phyloP scores from a whole-genome alignment of 495 filamentous ascomycete genomes.

The Penicillium samsonianum region DNA sequence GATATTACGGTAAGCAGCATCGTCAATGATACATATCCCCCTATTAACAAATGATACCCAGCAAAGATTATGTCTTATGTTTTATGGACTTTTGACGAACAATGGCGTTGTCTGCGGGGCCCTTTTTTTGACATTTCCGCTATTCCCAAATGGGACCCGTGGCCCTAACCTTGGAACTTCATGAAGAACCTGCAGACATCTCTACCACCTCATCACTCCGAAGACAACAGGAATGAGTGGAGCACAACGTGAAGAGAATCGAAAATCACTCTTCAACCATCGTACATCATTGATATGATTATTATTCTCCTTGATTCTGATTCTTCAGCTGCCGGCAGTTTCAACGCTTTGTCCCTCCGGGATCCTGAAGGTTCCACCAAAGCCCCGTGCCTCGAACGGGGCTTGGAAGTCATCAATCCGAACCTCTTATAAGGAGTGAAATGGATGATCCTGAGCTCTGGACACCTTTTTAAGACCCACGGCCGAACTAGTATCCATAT shows the following conservation, averaged over 20 bases:
- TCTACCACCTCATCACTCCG: neutral
- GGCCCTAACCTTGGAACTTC: neutral
- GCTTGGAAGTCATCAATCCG: neutral
- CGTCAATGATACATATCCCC: too few relatives aligned
- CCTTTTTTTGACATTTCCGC: neutral
- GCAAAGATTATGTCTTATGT: neutral
- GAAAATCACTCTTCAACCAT: neutral
- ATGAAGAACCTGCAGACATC: neutral
- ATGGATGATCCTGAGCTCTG: neutral
- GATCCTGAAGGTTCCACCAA: conserved; percentile 5
- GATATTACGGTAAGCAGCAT: neutral
- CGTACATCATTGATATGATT: neutral
- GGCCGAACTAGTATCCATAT: neutral
- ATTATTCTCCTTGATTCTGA: neutral
- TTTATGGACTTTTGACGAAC: neutral
- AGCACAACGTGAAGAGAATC: neutral
- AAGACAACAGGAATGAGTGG: neutral
- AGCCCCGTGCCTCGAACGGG: conserved; percentile 7
- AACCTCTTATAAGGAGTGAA: conserved; percentile 1
- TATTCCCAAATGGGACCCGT: neutral
- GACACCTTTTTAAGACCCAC: conserved; percentile 1
- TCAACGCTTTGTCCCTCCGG: conserved; percentile 2
- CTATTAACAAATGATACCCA: neutral
- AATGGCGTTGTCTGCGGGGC: neutral
- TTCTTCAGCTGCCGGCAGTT: neutral